Conservation (phyloP, 768 basidiomycete genomes). For the Lactarius indigo region DNA sequence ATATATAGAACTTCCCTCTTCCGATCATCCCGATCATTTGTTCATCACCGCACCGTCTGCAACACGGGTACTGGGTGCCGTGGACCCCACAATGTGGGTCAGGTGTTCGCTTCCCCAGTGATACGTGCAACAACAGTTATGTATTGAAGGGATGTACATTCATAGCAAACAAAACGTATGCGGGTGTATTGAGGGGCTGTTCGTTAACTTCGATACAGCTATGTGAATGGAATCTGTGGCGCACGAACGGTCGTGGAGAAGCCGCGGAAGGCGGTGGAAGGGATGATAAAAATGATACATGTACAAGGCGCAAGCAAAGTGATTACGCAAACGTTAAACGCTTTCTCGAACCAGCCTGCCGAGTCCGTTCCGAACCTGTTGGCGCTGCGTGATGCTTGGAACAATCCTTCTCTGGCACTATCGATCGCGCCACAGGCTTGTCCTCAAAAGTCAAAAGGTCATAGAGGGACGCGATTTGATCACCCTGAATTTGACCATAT, state of each 20-base stretch:
- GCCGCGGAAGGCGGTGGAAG: not conserved
- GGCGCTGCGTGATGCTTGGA: not conserved
- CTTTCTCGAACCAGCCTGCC: slow-evolving; percentile 10
- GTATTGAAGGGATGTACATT: not conserved
- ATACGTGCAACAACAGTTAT: not conserved
- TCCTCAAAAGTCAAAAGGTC: slow-evolving; percentile 78
- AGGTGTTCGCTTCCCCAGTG: not conserved
- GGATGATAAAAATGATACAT: slow-evolving; percentile 7
- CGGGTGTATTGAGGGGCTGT: not conserved
- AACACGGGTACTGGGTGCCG: slow-evolving; percentile 1
- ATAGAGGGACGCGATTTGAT: slow-evolving; percentile 91
- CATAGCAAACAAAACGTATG: not conserved
- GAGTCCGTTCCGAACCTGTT: slow-evolving; percentile 6
- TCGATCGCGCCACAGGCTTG: slow-evolving; percentile 39
- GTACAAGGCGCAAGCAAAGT: not conserved
- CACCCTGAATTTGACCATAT: slow-evolving; percentile 52
- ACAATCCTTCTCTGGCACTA: slow-evolving; percentile 23
- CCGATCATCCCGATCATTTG: not conserved
- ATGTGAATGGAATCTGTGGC: not conserved
- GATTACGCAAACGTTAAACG: slow-evolving; percentile 19
- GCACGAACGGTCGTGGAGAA: not conserved
- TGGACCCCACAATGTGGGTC: not conserved
- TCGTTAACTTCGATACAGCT: not conserved
- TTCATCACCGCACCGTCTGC: slow-evolving; percentile 4
- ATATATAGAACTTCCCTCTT: slow-evolving; percentile 8